Conservation (phyloP, 208 protist species). For the Giardia duodenalis region DNA sequence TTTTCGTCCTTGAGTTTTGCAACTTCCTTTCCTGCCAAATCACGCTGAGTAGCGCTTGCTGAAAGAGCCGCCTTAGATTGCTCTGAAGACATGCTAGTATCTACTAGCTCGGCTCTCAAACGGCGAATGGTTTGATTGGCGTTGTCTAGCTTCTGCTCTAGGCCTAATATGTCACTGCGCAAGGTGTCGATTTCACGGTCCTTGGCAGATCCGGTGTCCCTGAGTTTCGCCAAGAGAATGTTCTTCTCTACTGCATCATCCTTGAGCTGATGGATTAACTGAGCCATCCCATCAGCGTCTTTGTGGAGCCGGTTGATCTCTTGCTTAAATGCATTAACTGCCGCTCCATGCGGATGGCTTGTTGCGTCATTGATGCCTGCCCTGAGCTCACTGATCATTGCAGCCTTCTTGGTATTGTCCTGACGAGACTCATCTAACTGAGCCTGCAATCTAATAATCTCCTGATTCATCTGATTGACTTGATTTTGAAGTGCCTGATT, state of each 20-base stretch:
- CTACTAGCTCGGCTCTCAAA: too few species aligned
- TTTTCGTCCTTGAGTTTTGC: neutral
- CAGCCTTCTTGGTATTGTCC: neutral
- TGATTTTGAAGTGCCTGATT: neutral
- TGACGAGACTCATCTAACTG: neutral
- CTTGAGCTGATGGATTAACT: neutral
- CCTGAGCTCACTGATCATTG: neutral
- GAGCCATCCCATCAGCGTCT: neutral
- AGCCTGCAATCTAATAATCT: neutral
- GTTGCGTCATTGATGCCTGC: neutral
- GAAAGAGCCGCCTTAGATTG: too few species aligned
- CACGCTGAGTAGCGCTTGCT: too few species aligned
- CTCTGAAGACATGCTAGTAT: too few species aligned
- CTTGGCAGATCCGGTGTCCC: neutral
- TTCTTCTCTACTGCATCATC: neutral
- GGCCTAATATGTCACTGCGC: too few species aligned
- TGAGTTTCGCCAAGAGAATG: neutral
- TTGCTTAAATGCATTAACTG: neutral
- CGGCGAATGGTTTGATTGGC: too few species aligned
- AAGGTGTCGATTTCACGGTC: neutral
- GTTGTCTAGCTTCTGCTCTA: too few species aligned
- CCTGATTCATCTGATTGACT: neutral
- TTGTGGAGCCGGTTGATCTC: neutral
- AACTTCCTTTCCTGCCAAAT: neutral
- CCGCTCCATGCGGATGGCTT: neutral